These are phyloP conservation scores for Nicotiana attenuata DNA, from an alignment of 257 asterid genomes.

Conservation along the genomic window DNA sequence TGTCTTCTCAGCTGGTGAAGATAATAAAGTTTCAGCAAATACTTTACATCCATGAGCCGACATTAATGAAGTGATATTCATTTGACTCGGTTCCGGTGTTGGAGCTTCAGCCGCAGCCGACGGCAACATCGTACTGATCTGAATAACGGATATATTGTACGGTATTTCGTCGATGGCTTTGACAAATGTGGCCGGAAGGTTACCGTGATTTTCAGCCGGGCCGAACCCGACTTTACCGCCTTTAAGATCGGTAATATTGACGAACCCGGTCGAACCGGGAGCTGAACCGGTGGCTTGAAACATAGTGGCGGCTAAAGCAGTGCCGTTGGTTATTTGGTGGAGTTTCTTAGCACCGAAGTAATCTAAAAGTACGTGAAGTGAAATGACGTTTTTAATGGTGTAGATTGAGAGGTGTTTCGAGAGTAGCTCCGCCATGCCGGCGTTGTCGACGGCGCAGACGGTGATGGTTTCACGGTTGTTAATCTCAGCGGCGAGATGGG, in stretches of 20 bases:
- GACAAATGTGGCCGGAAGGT: slow-evolving; percentile 35
- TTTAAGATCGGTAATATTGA: slow-evolving; percentile 44
- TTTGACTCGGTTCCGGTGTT: slow-evolving; percentile 44
- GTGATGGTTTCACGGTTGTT: slow-evolving; percentile 48
- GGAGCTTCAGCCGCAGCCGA: slow-evolving; percentile 65
- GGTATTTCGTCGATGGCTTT: slow-evolving; percentile 37
- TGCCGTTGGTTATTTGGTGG: slow-evolving; percentile 52
- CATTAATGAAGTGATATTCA: slow-evolving; percentile 51
- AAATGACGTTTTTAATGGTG: slow-evolving; percentile 41
- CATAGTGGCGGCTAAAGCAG: slow-evolving; percentile 64
- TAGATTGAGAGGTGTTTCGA: slow-evolving; percentile 34
- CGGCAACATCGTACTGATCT: slow-evolving; percentile 48
- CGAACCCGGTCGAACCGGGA: slow-evolving; percentile 59
- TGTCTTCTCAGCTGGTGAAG: slow-evolving; percentile 45
- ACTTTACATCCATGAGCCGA: slow-evolving; percentile 67
- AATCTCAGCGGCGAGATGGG: slow-evolving; percentile 59
- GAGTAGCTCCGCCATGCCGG: slow-evolving; percentile 55
- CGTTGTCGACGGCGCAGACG: slow-evolving; percentile 24
- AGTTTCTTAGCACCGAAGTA: slow-evolving; percentile 64
- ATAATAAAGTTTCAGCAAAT: slow-evolving; percentile 54
- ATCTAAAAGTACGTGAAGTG: slow-evolving; percentile 63
- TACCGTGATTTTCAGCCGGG: slow-evolving; percentile 32
- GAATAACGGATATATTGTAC: slow-evolving; percentile 63
- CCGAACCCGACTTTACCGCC: slow-evolving; percentile 67
- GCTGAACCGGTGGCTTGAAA: slow-evolving; percentile 69